phyloP scores from a whole-genome alignment of 1,284 basidiomycete species.

The Grifola frondosa region DNA sequence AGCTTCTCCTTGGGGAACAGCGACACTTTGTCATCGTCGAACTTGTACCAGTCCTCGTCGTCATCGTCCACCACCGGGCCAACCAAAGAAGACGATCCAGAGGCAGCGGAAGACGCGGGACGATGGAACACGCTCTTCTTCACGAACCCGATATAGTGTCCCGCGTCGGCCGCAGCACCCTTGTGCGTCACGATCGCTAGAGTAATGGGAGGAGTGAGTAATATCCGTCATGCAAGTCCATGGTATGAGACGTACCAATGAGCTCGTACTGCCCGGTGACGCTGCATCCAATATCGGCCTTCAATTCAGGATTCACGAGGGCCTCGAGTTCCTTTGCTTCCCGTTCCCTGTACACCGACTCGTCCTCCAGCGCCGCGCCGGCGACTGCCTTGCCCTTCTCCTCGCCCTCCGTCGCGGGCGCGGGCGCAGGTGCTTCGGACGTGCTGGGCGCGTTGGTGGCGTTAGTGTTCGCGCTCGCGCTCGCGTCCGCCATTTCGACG shows the following conservation, averaged over 20 bases:
- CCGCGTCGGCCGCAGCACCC: slow-evolving; percentile 90
- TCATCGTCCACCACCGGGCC: slow-evolving; percentile 43
- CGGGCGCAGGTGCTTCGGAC: slow-evolving; percentile 1
- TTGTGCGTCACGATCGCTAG: slow-evolving; percentile 95
- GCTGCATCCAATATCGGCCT: slow-evolving; percentile 71
- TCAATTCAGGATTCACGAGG: slow-evolving; percentile 64
- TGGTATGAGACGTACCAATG: slow-evolving; percentile 56
- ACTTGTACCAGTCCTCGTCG: slow-evolving; percentile 86
- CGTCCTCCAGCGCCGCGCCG: slow-evolving; percentile 54
- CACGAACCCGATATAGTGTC: slow-evolving; percentile 91
- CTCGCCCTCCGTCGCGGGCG: slow-evolving; percentile 12
- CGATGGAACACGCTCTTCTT: slow-evolving; percentile 68
- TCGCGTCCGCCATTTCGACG: slow-evolving; percentile 42
- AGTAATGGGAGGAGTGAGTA: too few relatives aligned
- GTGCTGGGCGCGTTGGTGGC: slow-evolving; percentile 5
- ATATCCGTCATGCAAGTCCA: neutral
- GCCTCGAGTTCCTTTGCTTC: slow-evolving; percentile 67
- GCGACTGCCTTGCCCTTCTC: slow-evolving; percentile 21
- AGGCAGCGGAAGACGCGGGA: slow-evolving; percentile 7
- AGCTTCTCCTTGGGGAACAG: slow-evolving; percentile 83
- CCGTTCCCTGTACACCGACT: slow-evolving; percentile 54
- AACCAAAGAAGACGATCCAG: too few relatives aligned
- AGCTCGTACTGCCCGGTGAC: slow-evolving; percentile 82
- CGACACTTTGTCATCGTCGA: slow-evolving; percentile 90
- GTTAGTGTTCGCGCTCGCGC: slow-evolving; percentile 8